Evolutionary conservation across 805 yeast genomes (phyloP), one percentile per base, ranked within the genome.

Genomic region (Kregervanrija pseudodelftensis): DNA sequence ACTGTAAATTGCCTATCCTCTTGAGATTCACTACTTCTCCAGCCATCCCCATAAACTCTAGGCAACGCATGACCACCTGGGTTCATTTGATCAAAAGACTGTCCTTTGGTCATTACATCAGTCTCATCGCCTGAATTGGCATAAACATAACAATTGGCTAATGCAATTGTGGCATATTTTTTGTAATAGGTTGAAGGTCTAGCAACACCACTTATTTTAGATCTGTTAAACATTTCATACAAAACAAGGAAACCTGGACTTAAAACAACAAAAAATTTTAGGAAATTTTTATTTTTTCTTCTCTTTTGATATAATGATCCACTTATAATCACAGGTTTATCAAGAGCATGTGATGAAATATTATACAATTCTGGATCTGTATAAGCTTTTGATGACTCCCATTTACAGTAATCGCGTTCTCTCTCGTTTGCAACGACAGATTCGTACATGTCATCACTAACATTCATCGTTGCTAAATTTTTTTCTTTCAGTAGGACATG

Each of bases 11-110:
- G 79, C 41, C 95, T 68, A 28, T 77, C 65, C n/a, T 71, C 53
- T 51, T 86, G 93, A 40, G 81, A 85, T 55, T 91, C 98, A 8
- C 78, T 69, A 2, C 95, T 82, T 50, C 72, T 75, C 88, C 95
- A 84, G 0, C 96, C 96, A 62, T 89, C 95, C 1, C 73, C 64
- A 57, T 85, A 89, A 0, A 83, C 67, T 33, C 95, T 67, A 0
- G 97, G 95, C 30, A 84, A 58, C 0, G 80, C 64, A 40, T 73
- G 71, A 4, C 69, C 71, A 0, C 82, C 85, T 0, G 85, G 82
- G 45, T 72, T 63, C 15, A 63, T 58, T 3, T 66, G 65, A 45
- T 79, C 78, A 38, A 70, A 63, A n/a, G 44, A 38, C 7, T 44
- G 40, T 22, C 70, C 73, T 16, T 59, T 64, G 10, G 61, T 56